Evolutionary conservation across 441 rosid genomes (phyloP).

Genomic region (Pelargonium australe): DNA sequence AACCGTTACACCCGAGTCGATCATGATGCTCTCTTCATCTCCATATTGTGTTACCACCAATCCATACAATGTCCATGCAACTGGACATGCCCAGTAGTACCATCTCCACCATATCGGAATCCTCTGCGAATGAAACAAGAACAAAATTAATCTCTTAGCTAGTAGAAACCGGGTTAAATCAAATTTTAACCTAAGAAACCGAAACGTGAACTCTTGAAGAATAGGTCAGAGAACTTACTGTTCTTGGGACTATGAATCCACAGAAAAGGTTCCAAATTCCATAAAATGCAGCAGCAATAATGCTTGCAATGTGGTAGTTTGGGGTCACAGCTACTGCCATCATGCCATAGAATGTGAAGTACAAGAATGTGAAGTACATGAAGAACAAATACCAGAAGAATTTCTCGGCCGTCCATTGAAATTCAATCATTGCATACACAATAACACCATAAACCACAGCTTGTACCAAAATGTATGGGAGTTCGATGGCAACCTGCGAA

Average conservation of each 20-base stretch:
- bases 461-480: conserved; percentile 46
- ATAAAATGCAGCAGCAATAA: conserved; percentile 36
- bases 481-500: conserved; percentile 44
- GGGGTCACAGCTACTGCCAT: conserved; percentile 55
- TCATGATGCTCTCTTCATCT: conserved; percentile 30
- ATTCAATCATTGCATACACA: conserved; percentile 54
- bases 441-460: conserved; percentile 42
- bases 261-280: conserved; percentile 54
- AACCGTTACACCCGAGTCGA: conserved; percentile 48
- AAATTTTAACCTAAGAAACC: no score
- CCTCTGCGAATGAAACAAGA: conserved; percentile 37
- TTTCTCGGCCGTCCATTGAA: conserved; percentile 34
- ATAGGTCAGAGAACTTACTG: conserved; percentile 26
- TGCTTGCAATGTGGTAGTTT: conserved; percentile 44
- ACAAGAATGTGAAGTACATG: conserved; percentile 47
- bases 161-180: no score
- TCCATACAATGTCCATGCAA: conserved; percentile 72
- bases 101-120: conserved; percentile 87
- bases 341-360: conserved; percentile 59
- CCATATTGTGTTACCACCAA: conserved; percentile 66
- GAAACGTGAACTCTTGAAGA: no score
- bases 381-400: conserved; percentile 25
- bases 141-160: background rate
- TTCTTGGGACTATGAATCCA: conserved; percentile 46
- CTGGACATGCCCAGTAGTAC: conserved; percentile 70